Evolutionary conservation across 1,284 basidiomycete species (phyloP), one percentile per base, ranked within the genome.

Genomic region (Moesziomyces globuligerus): DNA sequence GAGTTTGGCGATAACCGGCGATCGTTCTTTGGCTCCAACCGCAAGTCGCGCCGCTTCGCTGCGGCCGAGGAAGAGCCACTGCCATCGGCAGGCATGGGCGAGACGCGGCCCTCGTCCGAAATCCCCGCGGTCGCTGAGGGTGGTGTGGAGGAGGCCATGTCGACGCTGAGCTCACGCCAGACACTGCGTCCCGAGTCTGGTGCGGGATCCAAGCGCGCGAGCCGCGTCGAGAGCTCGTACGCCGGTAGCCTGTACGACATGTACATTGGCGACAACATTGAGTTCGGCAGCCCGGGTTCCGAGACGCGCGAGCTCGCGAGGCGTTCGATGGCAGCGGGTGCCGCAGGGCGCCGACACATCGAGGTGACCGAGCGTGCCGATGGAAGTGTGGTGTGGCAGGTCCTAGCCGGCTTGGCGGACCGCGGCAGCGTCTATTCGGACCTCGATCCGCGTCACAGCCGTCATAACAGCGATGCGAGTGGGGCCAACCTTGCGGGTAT

Each of bases 351-450:
- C 5, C 45, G 45, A 37, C 76, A 79, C 39, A 79, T 79, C 44
- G 76, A 79, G 39, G 75, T 79, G 15, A 79, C 76, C 8, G 75
- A 79, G 42, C 57, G 76, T 2, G 76, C 76, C 1, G 76, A 79
- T 41, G 76, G 76, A 1, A 72, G 67, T 32, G 71, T 79, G 7
- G 73, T 79, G 5, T 79, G 76, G 76, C 76, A 79, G 44, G 75
- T 79, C 18, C 74, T 79, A 37, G 76, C 76, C 1, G 76, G 76
- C 0, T 44, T 79, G 24, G 67, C 73, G 11, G 76, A 73, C 24
- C 52, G 76, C 15, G 52, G 49, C 7, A 76, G 74, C 48, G 46
- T 66, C 6, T 75, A 76, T 48, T 71, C 62, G n/a, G 67, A 72
- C n/a, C 64, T 62, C 26, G 43, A 53, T 7, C 40, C 56, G 40